A percentile compares a stretch with the other conserved stretches of the same genome.
These are phyloP conservation scores for Ramularia endophylla DNA, from an alignment of 2,329 filamentous ascomycete genomes.

Conservation along the genomic window DNA sequence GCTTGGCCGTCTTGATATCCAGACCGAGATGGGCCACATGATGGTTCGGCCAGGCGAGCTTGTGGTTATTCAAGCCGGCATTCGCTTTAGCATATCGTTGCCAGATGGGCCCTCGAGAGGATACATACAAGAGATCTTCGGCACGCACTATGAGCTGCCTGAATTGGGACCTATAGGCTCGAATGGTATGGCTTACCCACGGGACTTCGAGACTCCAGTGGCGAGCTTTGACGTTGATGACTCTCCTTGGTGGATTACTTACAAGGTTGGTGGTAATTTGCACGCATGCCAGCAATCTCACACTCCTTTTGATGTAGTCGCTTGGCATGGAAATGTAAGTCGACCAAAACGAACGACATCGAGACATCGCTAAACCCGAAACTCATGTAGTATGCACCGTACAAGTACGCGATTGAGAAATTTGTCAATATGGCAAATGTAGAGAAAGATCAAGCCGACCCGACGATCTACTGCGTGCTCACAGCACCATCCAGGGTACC, in stretches of 20 bases:
- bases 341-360: no score
- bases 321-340: conserved; percentile 65
- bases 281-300: conserved; percentile 56
- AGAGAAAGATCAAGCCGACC: conserved; percentile 58
- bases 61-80: conserved; percentile 57
- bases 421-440: conserved; percentile 51
- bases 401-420: conserved; percentile 51
- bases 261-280: conserved; percentile 55
- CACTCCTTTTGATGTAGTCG: conserved; percentile 62
- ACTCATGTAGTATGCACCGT: conserved; percentile 54
- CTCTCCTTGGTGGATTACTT: conserved; percentile 50
- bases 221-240: conserved; percentile 51
- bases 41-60: conserved; percentile 61
- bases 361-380: no score
- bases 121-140: conserved; percentile 62
- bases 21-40: conserved; percentile 58
- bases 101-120: conserved; percentile 55
- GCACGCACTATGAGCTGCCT: conserved; percentile 56
- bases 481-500: conserved; percentile 51
- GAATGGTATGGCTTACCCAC: conserved; percentile 57
- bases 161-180: conserved; percentile 60
- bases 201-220: conserved; percentile 57
- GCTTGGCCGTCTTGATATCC: conserved; percentile 57
- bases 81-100: conserved; percentile 53
- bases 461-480: conserved; percentile 59